A percentile compares a stretch with the other conserved stretches of the same genome.
Conservation (phyloP, 306 rosid genomes). For the Fragaria ananassa region DNA sequence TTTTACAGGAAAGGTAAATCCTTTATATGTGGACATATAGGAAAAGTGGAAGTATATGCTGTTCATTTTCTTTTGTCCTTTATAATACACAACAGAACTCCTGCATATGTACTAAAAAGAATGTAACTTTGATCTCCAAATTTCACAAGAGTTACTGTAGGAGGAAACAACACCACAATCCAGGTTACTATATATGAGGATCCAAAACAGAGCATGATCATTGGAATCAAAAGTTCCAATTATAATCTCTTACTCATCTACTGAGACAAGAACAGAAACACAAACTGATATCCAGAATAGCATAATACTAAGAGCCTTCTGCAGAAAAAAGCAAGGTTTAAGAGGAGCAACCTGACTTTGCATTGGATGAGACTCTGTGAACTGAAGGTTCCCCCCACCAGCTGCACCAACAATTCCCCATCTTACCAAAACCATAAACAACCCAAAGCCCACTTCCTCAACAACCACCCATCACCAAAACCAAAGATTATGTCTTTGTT, state of each 20-base stretch:
- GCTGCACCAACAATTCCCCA: slow-evolving; percentile 88
- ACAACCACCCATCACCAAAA: slow-evolving; percentile 40
- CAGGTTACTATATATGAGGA: not conserved
- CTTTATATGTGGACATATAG: slow-evolving; percentile 18
- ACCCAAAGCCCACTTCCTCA: slow-evolving; percentile 30
- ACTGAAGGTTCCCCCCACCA: slow-evolving; percentile 52
- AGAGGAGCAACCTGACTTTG: slow-evolving; percentile 67
- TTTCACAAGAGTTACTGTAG: slow-evolving; percentile 5
- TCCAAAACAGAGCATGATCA: slow-evolving; percentile 3
- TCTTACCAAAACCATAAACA: slow-evolving; percentile 36
- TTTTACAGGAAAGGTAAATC: slow-evolving; percentile 27
- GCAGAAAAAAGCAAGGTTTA: not conserved
- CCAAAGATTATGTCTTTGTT: slow-evolving; percentile 12
- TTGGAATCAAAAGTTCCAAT: slow-evolving; percentile 1
- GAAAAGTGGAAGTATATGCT: slow-evolving; percentile 13
- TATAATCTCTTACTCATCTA: slow-evolving; percentile 3
- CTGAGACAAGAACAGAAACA: not conserved
- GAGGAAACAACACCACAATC: not conserved
- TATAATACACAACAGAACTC: not conserved
- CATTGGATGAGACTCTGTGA: slow-evolving; percentile 83
- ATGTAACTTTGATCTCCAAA: slow-evolving; percentile 1
- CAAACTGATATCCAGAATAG: not conserved
- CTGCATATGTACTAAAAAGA: not conserved
- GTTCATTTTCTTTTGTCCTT: not conserved
- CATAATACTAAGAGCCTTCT: not conserved